Percentiles rank a stretch among this genome's conserved stretches.
Evolutionary conservation across 768 basidiomycete genomes (phyloP).

Genomic region (Hypholoma fasciculare): DNA sequence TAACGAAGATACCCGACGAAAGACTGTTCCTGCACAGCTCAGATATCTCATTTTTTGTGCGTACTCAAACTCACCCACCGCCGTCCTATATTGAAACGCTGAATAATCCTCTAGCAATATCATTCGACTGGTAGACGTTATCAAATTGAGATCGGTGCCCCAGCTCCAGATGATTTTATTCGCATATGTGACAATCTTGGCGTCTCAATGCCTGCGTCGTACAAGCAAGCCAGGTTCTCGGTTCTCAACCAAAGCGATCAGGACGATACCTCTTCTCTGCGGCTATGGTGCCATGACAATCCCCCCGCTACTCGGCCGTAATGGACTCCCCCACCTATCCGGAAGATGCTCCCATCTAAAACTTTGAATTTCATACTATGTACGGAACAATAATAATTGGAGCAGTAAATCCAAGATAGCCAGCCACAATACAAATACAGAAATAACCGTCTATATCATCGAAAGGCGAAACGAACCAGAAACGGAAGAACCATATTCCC

Average conservation of each 20-base stretch:
- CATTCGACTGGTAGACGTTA: slow-evolving; percentile 48
- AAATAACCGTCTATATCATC: neutral
- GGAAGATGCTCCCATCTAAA: neutral
- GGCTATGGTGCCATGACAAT: neutral
- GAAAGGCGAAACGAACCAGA: neutral
- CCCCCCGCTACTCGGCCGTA: neutral
- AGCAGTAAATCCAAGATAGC: neutral
- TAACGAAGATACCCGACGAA: slow-evolving; percentile 36
- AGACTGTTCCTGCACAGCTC: slow-evolving; percentile 66
- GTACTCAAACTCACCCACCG: slow-evolving; percentile 16
- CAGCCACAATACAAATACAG: neutral
- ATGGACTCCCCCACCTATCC: neutral
- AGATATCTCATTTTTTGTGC: slow-evolving; percentile 54
- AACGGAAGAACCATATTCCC: neutral
- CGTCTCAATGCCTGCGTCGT: slow-evolving; percentile 34
- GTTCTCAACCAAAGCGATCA: neutral
- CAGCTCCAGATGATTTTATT: slow-evolving; percentile 57
- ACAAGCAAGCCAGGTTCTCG: neutral
- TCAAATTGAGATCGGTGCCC: slow-evolving; percentile 54
- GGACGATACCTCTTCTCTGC: neutral
- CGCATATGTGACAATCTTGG: slow-evolving; percentile 46
- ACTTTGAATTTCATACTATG: neutral
- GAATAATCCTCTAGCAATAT: slow-evolving; percentile 43
- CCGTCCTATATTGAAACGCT: neutral
- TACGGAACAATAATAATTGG: neutral